Evolutionary conservation across 2,329 filamentous ascomycete genomes (phyloP).

Genomic region (Sclerotinia trifoliorum): DNA sequence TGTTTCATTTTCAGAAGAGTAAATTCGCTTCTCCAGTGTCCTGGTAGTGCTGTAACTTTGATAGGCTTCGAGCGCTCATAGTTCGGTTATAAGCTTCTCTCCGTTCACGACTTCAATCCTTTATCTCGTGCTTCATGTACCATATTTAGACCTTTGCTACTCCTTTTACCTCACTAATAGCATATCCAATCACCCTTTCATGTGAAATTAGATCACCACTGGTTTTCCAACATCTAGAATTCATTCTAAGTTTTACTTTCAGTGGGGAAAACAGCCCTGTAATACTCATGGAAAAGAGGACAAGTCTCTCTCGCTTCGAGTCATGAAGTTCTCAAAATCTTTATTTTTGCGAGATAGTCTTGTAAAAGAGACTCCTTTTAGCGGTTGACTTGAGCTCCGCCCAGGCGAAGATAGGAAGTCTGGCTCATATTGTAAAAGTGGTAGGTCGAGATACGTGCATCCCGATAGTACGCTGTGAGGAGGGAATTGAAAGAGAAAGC

Average conservation of each 20-base stretch:
- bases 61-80: conserved; percentile 6
- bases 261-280: conserved; percentile 27
- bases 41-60: conserved; percentile 25
- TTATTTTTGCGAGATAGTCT: conserved; percentile 26
- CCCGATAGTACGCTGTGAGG: too few species aligned
- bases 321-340: conserved; percentile 29
- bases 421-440: too few species aligned
- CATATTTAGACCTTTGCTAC: conserved; percentile 12
- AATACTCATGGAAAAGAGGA: conserved; percentile 24
- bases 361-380: conserved; percentile 18
- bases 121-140: conserved; percentile 28
- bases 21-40: conserved; percentile 31
- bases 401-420: neutral
- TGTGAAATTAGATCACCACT: conserved; percentile 22
- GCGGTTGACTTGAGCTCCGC: neutral
- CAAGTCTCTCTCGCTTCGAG: conserved; percentile 11
- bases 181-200: neutral
- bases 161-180: neutral
- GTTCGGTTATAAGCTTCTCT: conserved; percentile 25
- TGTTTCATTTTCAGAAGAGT: conserved; percentile 22
- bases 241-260: conserved; percentile 28
- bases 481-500: too few species aligned
- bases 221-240: conserved; percentile 6
- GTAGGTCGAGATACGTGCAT: too few species aligned
- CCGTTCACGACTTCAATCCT: conserved; percentile 25